Evolutionary conservation across 163 green algal genomes (phyloP), one percentile per base, ranked within the genome.

Genomic region (Trebouxia gelatinosa): DNA sequence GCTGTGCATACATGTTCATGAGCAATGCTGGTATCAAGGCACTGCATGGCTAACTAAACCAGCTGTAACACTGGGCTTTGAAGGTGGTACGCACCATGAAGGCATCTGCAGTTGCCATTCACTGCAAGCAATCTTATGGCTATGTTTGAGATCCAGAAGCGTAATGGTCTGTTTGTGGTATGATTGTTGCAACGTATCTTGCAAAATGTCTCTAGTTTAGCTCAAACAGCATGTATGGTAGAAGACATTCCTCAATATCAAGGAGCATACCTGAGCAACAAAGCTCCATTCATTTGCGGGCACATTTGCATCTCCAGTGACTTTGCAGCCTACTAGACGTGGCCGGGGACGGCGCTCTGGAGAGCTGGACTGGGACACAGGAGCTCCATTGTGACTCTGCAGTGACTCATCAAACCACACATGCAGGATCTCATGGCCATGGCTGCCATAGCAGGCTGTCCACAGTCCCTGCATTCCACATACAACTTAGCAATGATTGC

Each of bases 271-370:
- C 64, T 72, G 64, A 54, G 64, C 35, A 35, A 37, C 21, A 51
- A 72, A 72, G 19, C 35, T 72, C 35, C 35, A 51, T 31, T 72
- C n/a, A 6, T 51, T 72, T 21, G 68, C 68, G 43, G 68, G 68
- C 13, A 76, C 68, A 6, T 76, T 76, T 19, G 68, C 40, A 29
- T 76, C 68, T 29, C 68, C 68, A 32, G 46, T 76, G 26, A 72
- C 64, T 48, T 72, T 72, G 35, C 64, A 72, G 5, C 35, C 64
- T 23, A 72, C 64, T 23, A 72, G 64, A 37, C 64, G 64, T 21
- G 64, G 64, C 4, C 64, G 64, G 21, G 64, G 32, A 9, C 29
- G 17, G 23, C 31, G 21, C 9, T 72, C 38, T 31, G 64, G 37
- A 26, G 6, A 9, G 5, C n/a, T n/a, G n/a, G n/a, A n/a, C n/a